These are phyloP conservation scores for Lactarius akahatsu DNA, from an alignment of 768 basidiomycete species.

Conservation along the genomic window DNA sequence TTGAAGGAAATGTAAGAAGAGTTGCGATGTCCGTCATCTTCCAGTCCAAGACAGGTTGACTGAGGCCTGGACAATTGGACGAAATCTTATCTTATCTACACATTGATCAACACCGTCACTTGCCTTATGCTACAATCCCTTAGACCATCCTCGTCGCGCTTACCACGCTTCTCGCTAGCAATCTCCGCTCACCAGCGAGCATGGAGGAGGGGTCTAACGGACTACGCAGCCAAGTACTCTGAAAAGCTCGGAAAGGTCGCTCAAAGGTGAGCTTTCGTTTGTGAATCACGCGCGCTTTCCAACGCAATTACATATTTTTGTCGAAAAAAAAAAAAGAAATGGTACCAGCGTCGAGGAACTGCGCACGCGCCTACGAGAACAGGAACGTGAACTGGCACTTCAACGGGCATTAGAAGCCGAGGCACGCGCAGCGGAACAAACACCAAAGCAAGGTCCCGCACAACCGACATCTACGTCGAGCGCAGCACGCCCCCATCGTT, in stretches of 20 bases:
- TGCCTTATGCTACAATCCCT: slow-evolving; percentile 11
- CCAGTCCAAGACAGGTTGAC: neutral
- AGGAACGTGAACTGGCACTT: slow-evolving; percentile 17
- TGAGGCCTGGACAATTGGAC: neutral
- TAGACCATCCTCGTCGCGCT: neutral
- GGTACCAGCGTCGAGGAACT: slow-evolving; percentile 24
- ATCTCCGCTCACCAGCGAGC: neutral
- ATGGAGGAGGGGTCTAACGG: slow-evolving; percentile 18
- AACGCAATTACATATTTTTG: neutral
- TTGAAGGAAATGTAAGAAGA: slow-evolving; percentile 34
- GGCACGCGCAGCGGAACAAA: slow-evolving; percentile 18
- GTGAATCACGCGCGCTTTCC: slow-evolving; percentile 19
- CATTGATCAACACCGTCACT: neutral
- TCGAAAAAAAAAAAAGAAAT: slow-evolving; percentile 10
- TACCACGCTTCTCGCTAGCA: neutral
- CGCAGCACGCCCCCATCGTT: slow-evolving; percentile 19
- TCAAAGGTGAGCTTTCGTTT: slow-evolving; percentile 52
- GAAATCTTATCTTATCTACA: slow-evolving; percentile 21
- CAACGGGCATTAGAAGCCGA: slow-evolving; percentile 28
- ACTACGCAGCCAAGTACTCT: slow-evolving; percentile 57
- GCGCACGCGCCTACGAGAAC: slow-evolving; percentile 11
- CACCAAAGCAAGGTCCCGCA: neutral
- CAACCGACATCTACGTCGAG: slow-evolving; percentile 23
- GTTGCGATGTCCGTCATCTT: slow-evolving; percentile 25
- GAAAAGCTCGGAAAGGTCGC: slow-evolving; percentile 66